Conservation (phyloP, 2,329 filamentous ascomycete species). For the Scedosporium aurantiacum region DNA sequence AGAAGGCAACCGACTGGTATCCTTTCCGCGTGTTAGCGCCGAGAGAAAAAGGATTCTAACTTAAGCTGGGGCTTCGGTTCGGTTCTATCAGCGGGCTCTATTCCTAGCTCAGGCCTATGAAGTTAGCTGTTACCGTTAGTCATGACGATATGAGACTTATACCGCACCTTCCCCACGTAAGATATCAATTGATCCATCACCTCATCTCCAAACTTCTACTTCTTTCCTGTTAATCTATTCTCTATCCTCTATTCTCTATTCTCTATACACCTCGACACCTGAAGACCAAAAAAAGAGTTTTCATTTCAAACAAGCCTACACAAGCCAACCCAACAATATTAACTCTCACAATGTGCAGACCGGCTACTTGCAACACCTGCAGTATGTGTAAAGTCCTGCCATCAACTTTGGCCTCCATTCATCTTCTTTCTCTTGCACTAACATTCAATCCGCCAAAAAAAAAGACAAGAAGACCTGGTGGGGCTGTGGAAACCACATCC, state of each 20-base stretch:
- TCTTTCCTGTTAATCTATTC: too few species aligned
- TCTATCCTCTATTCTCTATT: too few species aligned
- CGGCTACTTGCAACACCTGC: slow-evolving; percentile 50
- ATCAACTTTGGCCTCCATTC: neutral
- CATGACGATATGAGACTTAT: neutral
- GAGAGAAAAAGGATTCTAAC: too few species aligned
- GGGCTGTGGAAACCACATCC: slow-evolving; percentile 53
- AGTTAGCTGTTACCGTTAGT: neutral
- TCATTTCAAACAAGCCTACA: neutral
- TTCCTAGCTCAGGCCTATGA: neutral
- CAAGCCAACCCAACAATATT: too few species aligned
- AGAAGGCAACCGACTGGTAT: too few species aligned
- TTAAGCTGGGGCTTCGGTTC: too few species aligned
- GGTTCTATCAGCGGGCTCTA: neutral
- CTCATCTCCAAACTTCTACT: neutral
- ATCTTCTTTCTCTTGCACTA: neutral
- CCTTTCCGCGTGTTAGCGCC: too few species aligned
- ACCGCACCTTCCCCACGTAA: neutral
- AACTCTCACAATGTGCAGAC: slow-evolving; percentile 47
- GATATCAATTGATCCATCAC: too few species aligned
- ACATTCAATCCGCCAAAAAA: neutral
- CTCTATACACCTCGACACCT: neutral
- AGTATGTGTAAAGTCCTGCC: slow-evolving; percentile 32
- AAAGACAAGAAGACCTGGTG: slow-evolving; percentile 51
- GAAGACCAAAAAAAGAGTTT: neutral